Conservation (phyloP, 2,329 filamentous ascomycete species). For the Escovopsis sp. region DNA sequence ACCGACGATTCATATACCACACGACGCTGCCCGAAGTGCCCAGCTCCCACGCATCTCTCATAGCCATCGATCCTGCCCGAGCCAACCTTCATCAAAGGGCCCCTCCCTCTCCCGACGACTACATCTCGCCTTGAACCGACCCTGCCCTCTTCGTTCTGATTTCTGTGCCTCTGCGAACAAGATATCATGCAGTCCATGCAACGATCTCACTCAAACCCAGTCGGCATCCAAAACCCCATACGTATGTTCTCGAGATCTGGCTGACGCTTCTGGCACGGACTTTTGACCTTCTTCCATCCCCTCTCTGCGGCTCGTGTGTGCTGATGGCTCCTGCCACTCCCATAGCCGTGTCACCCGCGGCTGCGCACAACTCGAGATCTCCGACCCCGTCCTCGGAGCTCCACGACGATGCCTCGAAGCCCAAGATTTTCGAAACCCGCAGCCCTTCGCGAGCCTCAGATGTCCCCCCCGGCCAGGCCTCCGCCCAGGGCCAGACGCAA, state of each 20-base stretch:
- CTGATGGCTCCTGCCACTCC: slow-evolving; percentile 14
- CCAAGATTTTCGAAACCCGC: slow-evolving; percentile 29
- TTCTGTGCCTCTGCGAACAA: slow-evolving; percentile 31
- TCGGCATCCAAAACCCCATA: slow-evolving; percentile 40
- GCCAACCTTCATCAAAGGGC: not conserved
- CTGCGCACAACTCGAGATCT: slow-evolving; percentile 29
- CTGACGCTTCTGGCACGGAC: slow-evolving; percentile 2
- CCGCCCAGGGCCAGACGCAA: not conserved
- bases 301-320: slow-evolving; percentile 6
- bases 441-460: slow-evolving; percentile 38
- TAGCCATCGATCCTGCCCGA: not conserved
- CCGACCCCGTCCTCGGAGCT: slow-evolving; percentile 40
- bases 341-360: slow-evolving; percentile 20
- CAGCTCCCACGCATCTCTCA: not conserved
- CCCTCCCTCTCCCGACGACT: too few relatives aligned
- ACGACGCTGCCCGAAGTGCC: too few relatives aligned
- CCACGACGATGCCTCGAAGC: slow-evolving; percentile 33
- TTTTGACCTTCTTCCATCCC: not conserved
- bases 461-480: slow-evolving; percentile 2
- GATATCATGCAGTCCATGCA: slow-evolving; percentile 34
- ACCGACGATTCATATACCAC: too few relatives aligned
- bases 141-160: slow-evolving; percentile 21
- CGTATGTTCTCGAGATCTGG: slow-evolving; percentile 33
- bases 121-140: not conserved
- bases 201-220: slow-evolving; percentile 47